These are phyloP conservation scores for Dendryphion nanum DNA, from an alignment of 2,329 filamentous ascomycete species.

Conservation along the genomic window DNA sequence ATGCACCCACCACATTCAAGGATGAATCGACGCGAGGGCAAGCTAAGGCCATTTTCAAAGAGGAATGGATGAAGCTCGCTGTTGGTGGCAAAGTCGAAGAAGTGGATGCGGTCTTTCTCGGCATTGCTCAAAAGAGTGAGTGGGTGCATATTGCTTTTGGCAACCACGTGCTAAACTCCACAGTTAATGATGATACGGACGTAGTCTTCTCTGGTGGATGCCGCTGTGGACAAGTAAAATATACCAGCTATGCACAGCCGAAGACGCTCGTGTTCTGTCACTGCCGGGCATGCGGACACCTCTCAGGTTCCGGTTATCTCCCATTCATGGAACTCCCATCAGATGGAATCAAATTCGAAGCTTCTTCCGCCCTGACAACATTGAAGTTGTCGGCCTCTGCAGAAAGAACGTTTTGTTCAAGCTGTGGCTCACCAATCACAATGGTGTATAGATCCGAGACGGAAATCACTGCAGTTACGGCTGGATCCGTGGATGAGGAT, in stretches of 20 bases:
- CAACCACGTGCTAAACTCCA: neutral
- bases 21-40: conserved; percentile 29
- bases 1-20: conserved; percentile 24
- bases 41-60: conserved; percentile 33
- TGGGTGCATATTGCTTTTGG: neutral
- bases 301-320: conserved; percentile 48
- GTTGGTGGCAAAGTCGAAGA: conserved; percentile 38
- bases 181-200: neutral
- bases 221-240: conserved; percentile 44
- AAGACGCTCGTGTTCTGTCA: conserved; percentile 44
- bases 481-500: conserved; percentile 44
- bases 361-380: conserved; percentile 25
- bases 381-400: conserved; percentile 42
- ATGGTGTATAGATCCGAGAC: conserved; percentile 41
- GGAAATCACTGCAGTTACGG: conserved; percentile 34
- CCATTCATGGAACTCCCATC: conserved; percentile 42
- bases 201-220: conserved; percentile 43
- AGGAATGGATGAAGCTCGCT: conserved; percentile 40
- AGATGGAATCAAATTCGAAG: conserved; percentile 35
- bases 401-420: conserved; percentile 45
- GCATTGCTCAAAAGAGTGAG: conserved; percentile 26
- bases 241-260: conserved; percentile 39
- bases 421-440: conserved; percentile 47
- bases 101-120: conserved; percentile 41
- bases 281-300: conserved; percentile 50